A percentile compares a stretch with the other conserved stretches of the same genome.
Evolutionary conservation across 2,329 filamentous ascomycete species (phyloP).

Genomic region (Hypoxylon sp.): DNA sequence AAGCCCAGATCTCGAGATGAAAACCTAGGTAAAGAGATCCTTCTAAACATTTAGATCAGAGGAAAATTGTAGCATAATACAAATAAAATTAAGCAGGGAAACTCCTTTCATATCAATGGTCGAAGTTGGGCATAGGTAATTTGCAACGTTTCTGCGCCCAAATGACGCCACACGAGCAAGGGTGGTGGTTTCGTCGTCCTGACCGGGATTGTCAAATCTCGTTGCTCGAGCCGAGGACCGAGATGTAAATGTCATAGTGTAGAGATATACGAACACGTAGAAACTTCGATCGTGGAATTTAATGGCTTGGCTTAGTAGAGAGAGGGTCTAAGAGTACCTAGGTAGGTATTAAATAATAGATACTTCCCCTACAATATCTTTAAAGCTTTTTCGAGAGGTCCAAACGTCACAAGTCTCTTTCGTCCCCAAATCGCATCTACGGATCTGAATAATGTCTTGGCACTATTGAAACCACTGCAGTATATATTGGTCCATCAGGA

Average conservation of each 20-base stretch:
- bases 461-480: slow-evolving; percentile 1
- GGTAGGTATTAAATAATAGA: background rate
- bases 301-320: background rate
- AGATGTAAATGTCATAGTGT: slow-evolving; percentile 1
- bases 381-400: background rate
- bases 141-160: slow-evolving; percentile 37
- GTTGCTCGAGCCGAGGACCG: slow-evolving; percentile 25
- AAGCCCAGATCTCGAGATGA: background rate
- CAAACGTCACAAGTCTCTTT: slow-evolving; percentile 2
- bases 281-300: background rate
- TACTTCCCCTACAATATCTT: background rate
- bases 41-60: background rate
- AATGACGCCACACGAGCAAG: slow-evolving; percentile 45
- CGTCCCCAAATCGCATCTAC: background rate
- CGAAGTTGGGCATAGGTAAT: slow-evolving; percentile 41
- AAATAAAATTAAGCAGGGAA: background rate
- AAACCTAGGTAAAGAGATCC: background rate
- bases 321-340: background rate
- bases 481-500: background rate
- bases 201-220: slow-evolving; percentile 33
- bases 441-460: background rate
- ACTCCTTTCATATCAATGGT: background rate
- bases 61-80: too few species aligned
- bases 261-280: background rate
- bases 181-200: slow-evolving; percentile 20